Evolutionary conservation across 805 yeast species (phyloP), one percentile per base, ranked within the genome.

Genomic region (Hyphopichia homilentoma): DNA sequence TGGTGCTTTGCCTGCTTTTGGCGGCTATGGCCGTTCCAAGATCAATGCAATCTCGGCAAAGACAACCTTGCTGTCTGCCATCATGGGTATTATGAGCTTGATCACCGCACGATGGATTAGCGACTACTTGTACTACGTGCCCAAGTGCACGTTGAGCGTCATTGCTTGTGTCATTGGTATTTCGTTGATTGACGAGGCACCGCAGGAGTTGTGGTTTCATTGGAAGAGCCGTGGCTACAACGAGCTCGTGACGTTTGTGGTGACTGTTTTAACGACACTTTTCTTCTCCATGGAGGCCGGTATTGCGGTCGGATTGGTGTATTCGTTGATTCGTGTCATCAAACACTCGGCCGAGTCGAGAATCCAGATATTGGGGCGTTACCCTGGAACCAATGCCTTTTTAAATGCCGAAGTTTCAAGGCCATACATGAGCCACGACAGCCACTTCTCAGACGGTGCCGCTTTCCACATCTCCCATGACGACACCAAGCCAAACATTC

Each of bases 11-110:
- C 97, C 98, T 0, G 77, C 95, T 0, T 89, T 89, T 68, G 98
- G 97, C 7, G 97, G 97, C 0, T 90, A 89, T 51, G 97, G 96
- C 2, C 73, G 97, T 48, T 83, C 95, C 12, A 88, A 84, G 48
- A 80, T 90, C 37, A 90, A 90, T 60, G 83, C 89, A 1, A 64
- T 87, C 32, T 78, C 88, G 9, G 97, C 94, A 0, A 77, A 76
- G 42, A 84, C 96, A 0, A 89, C 89, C 7, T 65, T 81, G 52
- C 75, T 93, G n/a, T 95, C 95, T 0, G 77, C 79, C 4, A 73
- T 84, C 7, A 82, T 89, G 81, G 90, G 95, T 0, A n/a, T 75
- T 2, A 65, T 81, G 4, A 81, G 96, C 0, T 57, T 88, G 28
- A 41, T 85, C 12, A 79, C 86, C 4, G 75, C 83, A 0, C 63